phyloP scores from a whole-genome alignment of 257 asterid genomes.

The Nicotiana tabacum region DNA sequence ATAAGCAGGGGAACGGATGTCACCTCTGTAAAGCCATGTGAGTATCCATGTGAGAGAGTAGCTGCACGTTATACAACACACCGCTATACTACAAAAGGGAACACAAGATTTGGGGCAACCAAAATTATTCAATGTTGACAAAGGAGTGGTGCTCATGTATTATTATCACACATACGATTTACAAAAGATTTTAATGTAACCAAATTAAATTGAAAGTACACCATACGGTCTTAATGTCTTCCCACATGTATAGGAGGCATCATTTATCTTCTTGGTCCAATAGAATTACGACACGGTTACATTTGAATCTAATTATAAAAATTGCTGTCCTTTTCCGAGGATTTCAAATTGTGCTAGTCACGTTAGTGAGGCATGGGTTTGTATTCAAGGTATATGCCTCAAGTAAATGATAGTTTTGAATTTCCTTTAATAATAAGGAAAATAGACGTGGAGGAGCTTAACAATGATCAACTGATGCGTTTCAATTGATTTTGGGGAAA shows the following conservation, averaged over 20 bases:
- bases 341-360: constrained; percentile 22
- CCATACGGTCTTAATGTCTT: constrained; percentile 17
- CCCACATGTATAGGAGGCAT: constrained; percentile 10
- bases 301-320: neutral
- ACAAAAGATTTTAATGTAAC: neutral
- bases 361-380: constrained; percentile 19
- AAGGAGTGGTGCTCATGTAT: constrained; percentile 25
- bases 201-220: neutral
- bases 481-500: neutral
- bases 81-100: neutral
- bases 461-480: neutral
- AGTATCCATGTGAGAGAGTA: neutral
- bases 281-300: constrained; percentile 5
- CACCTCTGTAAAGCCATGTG: neutral
- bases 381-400: neutral
- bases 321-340: neutral
- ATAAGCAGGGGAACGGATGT: too few relatives aligned
- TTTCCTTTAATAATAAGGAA: neutral
- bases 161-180: neutral
- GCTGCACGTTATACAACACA: neutral
- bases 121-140: constrained; percentile 2
- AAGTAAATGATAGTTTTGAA: neutral
- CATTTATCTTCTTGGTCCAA: constrained; percentile 18
- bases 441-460: neutral
- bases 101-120: neutral